Percentiles rank a stretch among this genome's conserved stretches.
These are phyloP conservation scores for Microsporum canis DNA, from an alignment of 2,329 filamentous ascomycete species.

Conservation along the genomic window DNA sequence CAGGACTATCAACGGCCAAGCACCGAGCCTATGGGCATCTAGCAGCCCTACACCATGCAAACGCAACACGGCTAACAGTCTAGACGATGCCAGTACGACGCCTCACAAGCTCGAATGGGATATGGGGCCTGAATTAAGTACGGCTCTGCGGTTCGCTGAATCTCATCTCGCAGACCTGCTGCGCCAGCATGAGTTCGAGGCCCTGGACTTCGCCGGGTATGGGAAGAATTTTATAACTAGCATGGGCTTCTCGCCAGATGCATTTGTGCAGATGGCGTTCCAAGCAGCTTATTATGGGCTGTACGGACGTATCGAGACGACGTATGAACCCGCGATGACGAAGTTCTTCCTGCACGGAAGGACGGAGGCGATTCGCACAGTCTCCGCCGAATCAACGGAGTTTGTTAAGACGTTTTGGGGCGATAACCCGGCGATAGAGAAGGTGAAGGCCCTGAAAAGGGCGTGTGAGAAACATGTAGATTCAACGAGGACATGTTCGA, in stretches of 20 bases:
- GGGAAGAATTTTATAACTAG: constrained; percentile 97
- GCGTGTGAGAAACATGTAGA: constrained; percentile 74
- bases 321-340: constrained; percentile 97
- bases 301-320: constrained; percentile 86
- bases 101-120: constrained; percentile 97
- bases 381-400: constrained; percentile 69
- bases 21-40: constrained; percentile 83
- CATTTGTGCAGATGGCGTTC: constrained; percentile 98
- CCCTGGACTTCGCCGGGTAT: constrained; percentile 76
- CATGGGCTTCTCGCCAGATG: constrained; percentile 93
- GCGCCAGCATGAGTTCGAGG: constrained; percentile 91
- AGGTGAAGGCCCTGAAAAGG: constrained; percentile 72
- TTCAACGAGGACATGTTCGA: constrained; percentile 73
- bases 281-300: constrained; percentile 96
- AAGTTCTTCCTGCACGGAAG: constrained; percentile 87
- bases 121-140: constrained; percentile 81
- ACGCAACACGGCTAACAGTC: constrained; percentile 80
- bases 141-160: constrained; percentile 88
- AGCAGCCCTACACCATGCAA: constrained; percentile 86
- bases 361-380: constrained; percentile 83
- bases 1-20: constrained; percentile 85
- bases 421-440: constrained; percentile 68
- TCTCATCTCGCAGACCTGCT: constrained; percentile 88
- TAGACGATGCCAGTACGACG: constrained; percentile 55
- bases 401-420: constrained; percentile 94